Evolutionary conservation across 352 stramenopile genomes (phyloP).

Genomic region (Vaucheria bursata): DNA sequence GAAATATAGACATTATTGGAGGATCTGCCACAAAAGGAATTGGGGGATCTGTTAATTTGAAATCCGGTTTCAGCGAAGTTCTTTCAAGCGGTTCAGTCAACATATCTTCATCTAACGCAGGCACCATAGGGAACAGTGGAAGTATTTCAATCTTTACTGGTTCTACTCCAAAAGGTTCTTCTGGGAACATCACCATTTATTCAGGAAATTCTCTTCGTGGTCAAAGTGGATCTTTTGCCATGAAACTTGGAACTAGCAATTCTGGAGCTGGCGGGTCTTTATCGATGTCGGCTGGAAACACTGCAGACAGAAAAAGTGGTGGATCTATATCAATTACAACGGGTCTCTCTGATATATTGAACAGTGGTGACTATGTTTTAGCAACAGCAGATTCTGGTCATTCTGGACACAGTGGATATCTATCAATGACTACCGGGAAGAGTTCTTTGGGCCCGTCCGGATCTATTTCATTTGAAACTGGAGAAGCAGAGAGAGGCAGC

Average conservation of each 20-base stretch:
- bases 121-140: constrained; percentile 35
- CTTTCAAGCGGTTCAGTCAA: constrained; percentile 52
- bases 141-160: constrained; percentile 27
- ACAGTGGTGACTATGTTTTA: constrained; percentile 49
- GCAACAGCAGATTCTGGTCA: constrained; percentile 50
- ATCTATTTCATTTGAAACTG: constrained; percentile 49
- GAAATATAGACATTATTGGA: constrained; percentile 60
- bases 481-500: constrained; percentile 47
- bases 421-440: constrained; percentile 41
- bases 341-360: constrained; percentile 22
- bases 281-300: constrained; percentile 42
- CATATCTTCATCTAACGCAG: constrained; percentile 52
- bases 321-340: constrained; percentile 34
- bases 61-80: constrained; percentile 41
- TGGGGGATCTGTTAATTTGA: constrained; percentile 44
- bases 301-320: constrained; percentile 28
- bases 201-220: constrained; percentile 31
- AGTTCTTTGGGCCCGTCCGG: constrained; percentile 51
- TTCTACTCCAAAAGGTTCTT: constrained; percentile 31
- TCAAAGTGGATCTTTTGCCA: constrained; percentile 37
- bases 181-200: constrained; percentile 32
- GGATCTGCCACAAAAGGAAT: constrained; percentile 51
- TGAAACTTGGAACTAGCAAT: constrained; percentile 43
- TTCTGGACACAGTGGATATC: constrained; percentile 22
- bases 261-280: constrained; percentile 29